Conservation (phyloP, 2,329 filamentous ascomycete genomes). For the Cadophora sp. region DNA sequence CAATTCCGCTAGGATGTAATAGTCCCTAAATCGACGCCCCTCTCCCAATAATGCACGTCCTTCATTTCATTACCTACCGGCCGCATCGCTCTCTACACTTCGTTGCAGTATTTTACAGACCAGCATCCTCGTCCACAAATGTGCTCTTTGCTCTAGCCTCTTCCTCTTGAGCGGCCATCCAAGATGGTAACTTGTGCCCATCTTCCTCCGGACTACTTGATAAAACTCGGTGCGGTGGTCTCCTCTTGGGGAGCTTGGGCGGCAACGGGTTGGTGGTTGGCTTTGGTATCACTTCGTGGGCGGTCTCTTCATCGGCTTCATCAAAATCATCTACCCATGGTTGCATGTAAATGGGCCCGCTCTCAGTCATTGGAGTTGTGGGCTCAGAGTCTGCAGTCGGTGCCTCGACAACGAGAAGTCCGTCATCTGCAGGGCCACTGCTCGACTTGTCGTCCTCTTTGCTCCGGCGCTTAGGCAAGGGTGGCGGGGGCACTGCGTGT, state of each 20-base stretch:
- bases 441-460: conserved; percentile 46
- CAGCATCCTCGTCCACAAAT: conserved; percentile 43
- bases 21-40: neutral
- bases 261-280: conserved; percentile 20
- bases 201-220: conserved; percentile 45
- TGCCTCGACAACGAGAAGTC: conserved; percentile 68
- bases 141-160: conserved; percentile 44
- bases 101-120: conserved; percentile 22
- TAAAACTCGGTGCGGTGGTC: conserved; percentile 33
- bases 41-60: neutral
- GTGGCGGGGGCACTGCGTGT: conserved; percentile 51
- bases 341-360: conserved; percentile 40
- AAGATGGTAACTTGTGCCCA: conserved; percentile 40
- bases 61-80: neutral
- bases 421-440: conserved; percentile 52
- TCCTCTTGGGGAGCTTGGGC: conserved; percentile 39
- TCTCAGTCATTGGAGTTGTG: conserved; percentile 54
- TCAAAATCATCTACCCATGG: conserved; percentile 48
- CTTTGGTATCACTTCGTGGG: conserved; percentile 10
- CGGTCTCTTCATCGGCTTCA: conserved; percentile 36
- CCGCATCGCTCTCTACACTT: neutral
- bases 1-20: neutral
- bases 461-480: conserved; percentile 50
- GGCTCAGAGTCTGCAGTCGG: conserved; percentile 69
- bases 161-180: conserved; percentile 46